A percentile compares a stretch with the other conserved stretches of the same genome.
Conservation (phyloP, 768 basidiomycete species). For the Mycena galericulata region DNA sequence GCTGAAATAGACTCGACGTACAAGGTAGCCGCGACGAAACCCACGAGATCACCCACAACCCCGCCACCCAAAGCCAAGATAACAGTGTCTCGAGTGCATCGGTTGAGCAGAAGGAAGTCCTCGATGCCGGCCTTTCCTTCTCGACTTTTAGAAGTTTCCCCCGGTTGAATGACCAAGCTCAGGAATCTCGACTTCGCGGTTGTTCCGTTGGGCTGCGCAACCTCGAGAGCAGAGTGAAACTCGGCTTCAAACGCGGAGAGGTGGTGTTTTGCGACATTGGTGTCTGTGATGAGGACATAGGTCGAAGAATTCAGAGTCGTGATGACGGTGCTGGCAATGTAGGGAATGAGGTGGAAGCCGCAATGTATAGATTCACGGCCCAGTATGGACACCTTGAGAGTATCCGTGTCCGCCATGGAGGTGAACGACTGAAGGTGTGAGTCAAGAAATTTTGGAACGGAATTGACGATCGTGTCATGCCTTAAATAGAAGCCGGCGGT, state of each 20-base stretch:
- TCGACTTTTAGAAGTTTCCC: constrained; percentile 93
- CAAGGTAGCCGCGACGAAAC: constrained; percentile 98
- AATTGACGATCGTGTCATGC: not conserved
- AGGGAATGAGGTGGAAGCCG: constrained; percentile 91
- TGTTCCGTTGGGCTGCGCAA: constrained; percentile 34
- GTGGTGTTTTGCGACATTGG: constrained; percentile 87
- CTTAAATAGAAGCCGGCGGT: constrained; percentile 11
- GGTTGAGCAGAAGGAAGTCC: constrained; percentile 89
- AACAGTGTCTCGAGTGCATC: constrained; percentile 94
- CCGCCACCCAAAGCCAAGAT: constrained; percentile 95
- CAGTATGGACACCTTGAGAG: constrained; percentile 86
- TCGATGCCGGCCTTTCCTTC: constrained; percentile 94
- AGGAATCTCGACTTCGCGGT: constrained; percentile 73
- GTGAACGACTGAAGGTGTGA: not conserved
- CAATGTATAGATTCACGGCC: constrained; percentile 91
- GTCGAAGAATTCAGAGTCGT: constrained; percentile 79
- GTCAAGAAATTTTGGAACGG: constrained; percentile 3
- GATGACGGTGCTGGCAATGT: constrained; percentile 84
- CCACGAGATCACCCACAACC: constrained; percentile 96
- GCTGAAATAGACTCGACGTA: constrained; percentile 54
- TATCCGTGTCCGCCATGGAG: constrained; percentile 62
- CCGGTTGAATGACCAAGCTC: constrained; percentile 84
- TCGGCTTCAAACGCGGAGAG: constrained; percentile 74
- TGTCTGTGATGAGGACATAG: constrained; percentile 94
- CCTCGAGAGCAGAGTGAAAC: constrained; percentile 63